Percentiles rank a stretch among this genome's conserved stretches.
Evolutionary conservation across 331 rosid genomes (phyloP).

Genomic region (Acacia pycnantha): DNA sequence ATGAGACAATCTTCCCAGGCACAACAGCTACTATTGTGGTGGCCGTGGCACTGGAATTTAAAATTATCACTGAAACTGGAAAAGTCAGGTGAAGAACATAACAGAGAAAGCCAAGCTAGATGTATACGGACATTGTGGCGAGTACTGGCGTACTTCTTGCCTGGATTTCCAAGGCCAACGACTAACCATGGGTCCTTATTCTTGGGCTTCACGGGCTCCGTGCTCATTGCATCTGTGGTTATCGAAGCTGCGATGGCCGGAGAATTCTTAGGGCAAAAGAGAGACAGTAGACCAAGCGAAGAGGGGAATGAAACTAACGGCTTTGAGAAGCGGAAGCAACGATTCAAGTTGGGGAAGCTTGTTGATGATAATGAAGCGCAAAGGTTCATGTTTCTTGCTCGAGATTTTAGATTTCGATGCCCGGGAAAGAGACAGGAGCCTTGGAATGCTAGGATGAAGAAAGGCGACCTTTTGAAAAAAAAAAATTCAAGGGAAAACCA

Average conservation of each 20-base stretch:
- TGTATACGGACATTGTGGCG: slow-evolving; percentile 78
- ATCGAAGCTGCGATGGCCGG: slow-evolving; percentile 27
- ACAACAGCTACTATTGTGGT: background rate
- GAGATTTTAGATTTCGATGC: background rate
- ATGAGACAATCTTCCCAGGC: background rate
- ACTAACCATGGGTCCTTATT: slow-evolving; percentile 73
- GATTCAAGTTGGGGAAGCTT: slow-evolving; percentile 29
- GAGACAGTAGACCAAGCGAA: slow-evolving; percentile 18
- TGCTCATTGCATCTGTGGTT: slow-evolving; percentile 20
- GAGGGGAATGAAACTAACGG: slow-evolving; percentile 25
- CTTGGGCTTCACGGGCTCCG: slow-evolving; percentile 44
- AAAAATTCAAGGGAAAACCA: no score
- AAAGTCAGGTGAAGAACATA: background rate
- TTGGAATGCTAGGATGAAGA: background rate
- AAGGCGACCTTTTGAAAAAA: background rate
- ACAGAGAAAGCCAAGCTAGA: background rate
- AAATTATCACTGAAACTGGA: background rate
- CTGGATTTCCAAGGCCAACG: slow-evolving; percentile 97
- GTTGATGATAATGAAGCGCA: slow-evolving; percentile 48
- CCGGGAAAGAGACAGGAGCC: background rate
- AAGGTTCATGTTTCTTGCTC: slow-evolving; percentile 41
- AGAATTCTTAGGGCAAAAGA: slow-evolving; percentile 19
- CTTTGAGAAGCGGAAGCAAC: slow-evolving; percentile 41
- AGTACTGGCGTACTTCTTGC: slow-evolving; percentile 64
- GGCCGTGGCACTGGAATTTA: background rate